phyloP scores from a whole-genome alignment of 306 rosid species.

The Lathyrus tuberosus region DNA sequence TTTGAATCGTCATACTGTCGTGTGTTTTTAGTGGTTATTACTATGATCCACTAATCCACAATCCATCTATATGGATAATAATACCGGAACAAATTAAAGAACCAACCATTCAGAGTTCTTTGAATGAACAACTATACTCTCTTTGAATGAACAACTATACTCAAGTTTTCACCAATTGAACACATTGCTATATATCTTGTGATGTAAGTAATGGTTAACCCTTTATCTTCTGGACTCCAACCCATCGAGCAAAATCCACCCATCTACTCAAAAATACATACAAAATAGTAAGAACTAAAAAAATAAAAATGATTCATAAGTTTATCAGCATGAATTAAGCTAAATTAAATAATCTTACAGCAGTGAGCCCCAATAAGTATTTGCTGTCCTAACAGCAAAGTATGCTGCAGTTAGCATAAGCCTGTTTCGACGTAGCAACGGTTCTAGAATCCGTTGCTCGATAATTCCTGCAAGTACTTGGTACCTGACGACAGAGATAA shows the following conservation, averaged over 20 bases:
- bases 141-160: constrained; percentile 18
- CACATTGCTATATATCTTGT: constrained; percentile 6
- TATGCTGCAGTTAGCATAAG: constrained; percentile 64
- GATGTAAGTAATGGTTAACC: constrained; percentile 38
- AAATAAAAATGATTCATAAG: background rate
- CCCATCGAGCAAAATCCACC: constrained; percentile 90
- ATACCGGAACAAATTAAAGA: too few species aligned
- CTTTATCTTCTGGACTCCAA: constrained; percentile 69
- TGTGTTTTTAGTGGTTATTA: too few species aligned
- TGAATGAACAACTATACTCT: constrained; percentile 14
- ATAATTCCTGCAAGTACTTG: constrained; percentile 80
- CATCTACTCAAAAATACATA: constrained; percentile 57
- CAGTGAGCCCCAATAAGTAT: constrained; percentile 83
- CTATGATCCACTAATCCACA: too few species aligned
- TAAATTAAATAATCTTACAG: constrained; percentile 56
- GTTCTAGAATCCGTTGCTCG: constrained; percentile 85
- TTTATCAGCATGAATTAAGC: background rate
- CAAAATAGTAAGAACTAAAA: constrained; percentile 11
- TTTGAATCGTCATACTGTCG: too few species aligned
- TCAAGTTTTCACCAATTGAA: constrained; percentile 3
- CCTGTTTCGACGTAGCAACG: constrained; percentile 65
- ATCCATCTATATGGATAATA: too few species aligned
- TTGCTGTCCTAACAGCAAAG: constrained; percentile 79
- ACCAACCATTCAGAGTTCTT: constrained; percentile 11
- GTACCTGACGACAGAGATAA: constrained; percentile 54